A percentile compares a stretch with the other conserved stretches of the same genome.
Evolutionary conservation across 495 filamentous ascomycete genomes (phyloP).

Genomic region (Aspergillus sclerotioniger): DNA sequence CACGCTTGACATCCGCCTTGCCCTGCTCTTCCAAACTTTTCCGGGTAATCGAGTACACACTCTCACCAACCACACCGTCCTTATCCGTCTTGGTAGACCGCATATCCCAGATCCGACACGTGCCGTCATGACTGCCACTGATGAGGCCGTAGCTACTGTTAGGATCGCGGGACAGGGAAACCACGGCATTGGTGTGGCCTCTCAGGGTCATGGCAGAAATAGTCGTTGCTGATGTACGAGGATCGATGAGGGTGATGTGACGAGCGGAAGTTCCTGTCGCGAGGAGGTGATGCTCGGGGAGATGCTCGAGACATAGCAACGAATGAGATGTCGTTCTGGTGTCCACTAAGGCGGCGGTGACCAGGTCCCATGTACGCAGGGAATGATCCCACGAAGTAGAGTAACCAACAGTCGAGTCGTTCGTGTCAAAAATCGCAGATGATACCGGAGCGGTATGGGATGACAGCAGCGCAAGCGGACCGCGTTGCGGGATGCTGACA

Average conservation of each 20-base stretch:
- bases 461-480: conserved; percentile 69
- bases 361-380: conserved; percentile 85
- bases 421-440: conserved; percentile 75
- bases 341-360: conserved; percentile 69
- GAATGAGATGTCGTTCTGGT: conserved; percentile 79
- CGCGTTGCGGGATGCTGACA: conserved; percentile 66
- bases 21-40: conserved; percentile 58
- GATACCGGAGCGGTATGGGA: conserved; percentile 72
- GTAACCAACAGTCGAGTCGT: conserved; percentile 85
- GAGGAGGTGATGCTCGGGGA: conserved; percentile 66
- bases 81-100: conserved; percentile 66
- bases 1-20: conserved; percentile 48
- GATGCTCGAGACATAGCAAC: conserved; percentile 68
- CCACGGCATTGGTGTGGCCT: conserved; percentile 84
- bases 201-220: conserved; percentile 82
- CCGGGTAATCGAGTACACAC: conserved; percentile 76
- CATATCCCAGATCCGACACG: conserved; percentile 89
- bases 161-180: conserved; percentile 65
- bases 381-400: conserved; percentile 86
- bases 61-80: conserved; percentile 68
- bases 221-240: conserved; percentile 67
- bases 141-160: conserved; percentile 76
- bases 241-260: conserved; percentile 87
- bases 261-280: conserved; percentile 84
- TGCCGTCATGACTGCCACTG: conserved; percentile 84